Conservation (phyloP, 2,329 filamentous ascomycete species). For the Fusarium dlaminii region DNA sequence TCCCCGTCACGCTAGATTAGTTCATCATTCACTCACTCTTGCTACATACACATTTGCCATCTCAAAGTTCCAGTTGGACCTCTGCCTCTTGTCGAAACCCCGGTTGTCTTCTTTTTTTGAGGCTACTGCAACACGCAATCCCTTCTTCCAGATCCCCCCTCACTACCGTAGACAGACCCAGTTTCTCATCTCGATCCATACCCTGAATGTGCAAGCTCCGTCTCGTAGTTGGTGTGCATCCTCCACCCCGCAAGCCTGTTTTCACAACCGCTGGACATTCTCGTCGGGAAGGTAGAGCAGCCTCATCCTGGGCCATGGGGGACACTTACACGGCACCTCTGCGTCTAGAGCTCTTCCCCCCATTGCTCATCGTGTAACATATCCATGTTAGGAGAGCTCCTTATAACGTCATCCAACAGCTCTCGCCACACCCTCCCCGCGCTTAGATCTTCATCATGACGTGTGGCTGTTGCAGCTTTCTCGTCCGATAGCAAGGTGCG, state of each 20-base stretch:
- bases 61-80: not conserved
- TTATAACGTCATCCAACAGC: conserved; percentile 39
- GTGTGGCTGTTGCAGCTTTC: conserved; percentile 36
- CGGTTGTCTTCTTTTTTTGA: not conserved
- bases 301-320: conserved; percentile 16
- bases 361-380: not conserved
- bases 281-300: conserved; percentile 4
- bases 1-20: conserved; percentile 34
- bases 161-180: conserved; percentile 10
- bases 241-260: conserved; percentile 37
- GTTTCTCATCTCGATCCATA: conserved; percentile 33
- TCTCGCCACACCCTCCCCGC: conserved; percentile 36
- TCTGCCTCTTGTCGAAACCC: not conserved
- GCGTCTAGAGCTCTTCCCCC: conserved; percentile 6
- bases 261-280: conserved; percentile 13
- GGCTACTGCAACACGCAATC: conserved; percentile 17
- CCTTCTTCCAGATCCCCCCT: not conserved
- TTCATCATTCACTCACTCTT: conserved; percentile 9
- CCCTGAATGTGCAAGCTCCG: conserved; percentile 28
- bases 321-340: conserved; percentile 9
- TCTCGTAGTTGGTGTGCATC: conserved; percentile 25
- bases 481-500: conserved; percentile 28
- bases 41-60: not conserved
- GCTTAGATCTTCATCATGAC: conserved; percentile 40
- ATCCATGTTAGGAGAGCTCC: conserved; percentile 20